Base-by-base conservation (phyloP, 495 filamentous ascomycete genomes). In the Neurospora sp. region DNA sequence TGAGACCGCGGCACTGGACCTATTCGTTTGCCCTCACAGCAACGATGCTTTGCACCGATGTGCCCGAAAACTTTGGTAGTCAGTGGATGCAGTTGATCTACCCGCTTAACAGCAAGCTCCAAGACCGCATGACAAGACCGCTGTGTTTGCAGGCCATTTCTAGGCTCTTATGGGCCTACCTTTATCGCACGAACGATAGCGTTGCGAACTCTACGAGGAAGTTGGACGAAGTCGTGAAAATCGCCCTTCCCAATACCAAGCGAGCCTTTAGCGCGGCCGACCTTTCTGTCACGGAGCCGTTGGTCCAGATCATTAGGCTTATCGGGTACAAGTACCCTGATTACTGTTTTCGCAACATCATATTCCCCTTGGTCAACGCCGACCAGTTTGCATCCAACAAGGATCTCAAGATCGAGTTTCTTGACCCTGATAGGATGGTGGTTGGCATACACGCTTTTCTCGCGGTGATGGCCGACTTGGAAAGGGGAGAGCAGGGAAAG, bases 381-480 rank as follows among this genome's bases (percentile, higher is more conserved):
- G 96, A 99, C 46, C 83, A 93, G 39, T 94, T 99, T 78, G 88
- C 88, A 2, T 86, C 89, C 39, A 90, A 91, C 39, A 91, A 88
- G 78, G 94, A 97, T 39, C 83, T 96, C 72, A 93, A 89, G 77
- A 91, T 97, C 69, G 95, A 98, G 78, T 93, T 96, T 76, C 89
- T 99, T 76, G 96, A 98, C 70, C 96, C 96, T 0, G 96, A 99
- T 78, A 92, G 91, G 78, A 97, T 98, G 85, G 93, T 98, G 11
- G 92, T 99, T 77, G 96, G 94, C 12, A 99, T 99, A 72, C 88
- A 93, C 69, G 91, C 96, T 10, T 99, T 98, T 77, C 85, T 99
- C 8, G 91, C 91, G 12, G 92, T 98, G 59, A 94, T 98, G 91
- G 86, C 91, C 1, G 96, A 99, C 80, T 82, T 98, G n/a, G 96